Evolutionary conservation across 306 rosid genomes (phyloP), one percentile per base, ranked within the genome.

Genomic region (Acacia crassicarpa): DNA sequence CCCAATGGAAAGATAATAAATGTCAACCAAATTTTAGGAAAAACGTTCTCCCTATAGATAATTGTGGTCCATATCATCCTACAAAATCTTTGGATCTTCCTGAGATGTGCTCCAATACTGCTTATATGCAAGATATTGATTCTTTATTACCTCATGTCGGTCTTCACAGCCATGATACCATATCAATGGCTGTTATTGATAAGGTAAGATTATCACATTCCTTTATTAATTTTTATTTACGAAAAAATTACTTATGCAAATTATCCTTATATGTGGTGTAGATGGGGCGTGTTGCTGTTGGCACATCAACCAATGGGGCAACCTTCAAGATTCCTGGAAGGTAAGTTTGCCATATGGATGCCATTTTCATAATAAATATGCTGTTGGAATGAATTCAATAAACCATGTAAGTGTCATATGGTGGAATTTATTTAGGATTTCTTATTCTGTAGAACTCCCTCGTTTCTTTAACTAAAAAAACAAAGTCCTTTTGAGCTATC

Each of bases 281-380:
- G 99, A 81, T 79, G 89, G 96, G 98, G 78, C 92, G 82, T 46
- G 81, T 93, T 63, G 99, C 98, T 19, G 98, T 92, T 76, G 99
- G 98, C 70, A 95, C 99, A 51, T 95, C 96, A 51, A 95, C 99
- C 70, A 92, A 95, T 84, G 99, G 99, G 46, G 98, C 98, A 76
- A 92, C 94, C 66, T 95, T 89, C 89, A 93, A 95, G 88, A 91
- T 95, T 78, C 99, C 99, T 38, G 99, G 99, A 79, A 93, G 99
- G 99, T 95, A 72, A 75, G 72, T 77, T 86, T 81, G 41, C 20
- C 35, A 22, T 62, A 38, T 71, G 14, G 58, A 46, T 72, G 46
- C 70, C 53, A 68, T 69, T 23, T 63, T 77, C 67, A 23, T 54
- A 46, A 70, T 59, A 78, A 30, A 53, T 44, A 67, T 82, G 11